Percentiles rank a stretch among this genome's conserved stretches.
Conservation (phyloP, 176 grass and related monocot species). For the Avena insularis region DNA sequence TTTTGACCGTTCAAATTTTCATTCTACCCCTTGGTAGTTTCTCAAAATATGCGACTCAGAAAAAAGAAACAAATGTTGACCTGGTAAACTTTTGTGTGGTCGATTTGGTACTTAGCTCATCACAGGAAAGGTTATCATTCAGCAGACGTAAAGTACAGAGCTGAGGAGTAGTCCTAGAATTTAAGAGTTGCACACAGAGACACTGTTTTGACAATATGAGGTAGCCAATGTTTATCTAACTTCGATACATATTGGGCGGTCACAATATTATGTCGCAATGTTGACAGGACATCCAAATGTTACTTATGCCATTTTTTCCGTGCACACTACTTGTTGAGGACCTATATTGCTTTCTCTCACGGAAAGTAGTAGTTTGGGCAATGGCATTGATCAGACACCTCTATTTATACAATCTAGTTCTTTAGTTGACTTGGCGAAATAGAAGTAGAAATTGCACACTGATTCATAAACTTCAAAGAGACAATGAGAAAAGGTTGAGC, state of each 20-base stretch:
- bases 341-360: not conserved
- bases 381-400: not conserved
- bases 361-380: not conserved
- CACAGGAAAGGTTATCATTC: not conserved
- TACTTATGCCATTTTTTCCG: not conserved
- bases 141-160: not conserved
- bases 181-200: not conserved
- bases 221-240: not conserved
- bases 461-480: not conserved
- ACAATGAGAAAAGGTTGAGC: not conserved
- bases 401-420: not conserved
- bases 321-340: not conserved
- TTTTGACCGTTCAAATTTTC: not conserved
- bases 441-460: not conserved
- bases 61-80: not conserved
- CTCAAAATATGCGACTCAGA: not conserved
- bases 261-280: not conserved
- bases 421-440: not conserved
- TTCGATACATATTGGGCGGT: not conserved
- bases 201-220: not conserved
- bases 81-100: not conserved
- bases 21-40: conserved; percentile 10
- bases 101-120: not conserved
- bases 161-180: not conserved
- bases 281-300: not conserved